These are phyloP conservation scores for Auricularia auricula-judae DNA, from an alignment of 768 basidiomycete species.

Conservation along the genomic window DNA sequence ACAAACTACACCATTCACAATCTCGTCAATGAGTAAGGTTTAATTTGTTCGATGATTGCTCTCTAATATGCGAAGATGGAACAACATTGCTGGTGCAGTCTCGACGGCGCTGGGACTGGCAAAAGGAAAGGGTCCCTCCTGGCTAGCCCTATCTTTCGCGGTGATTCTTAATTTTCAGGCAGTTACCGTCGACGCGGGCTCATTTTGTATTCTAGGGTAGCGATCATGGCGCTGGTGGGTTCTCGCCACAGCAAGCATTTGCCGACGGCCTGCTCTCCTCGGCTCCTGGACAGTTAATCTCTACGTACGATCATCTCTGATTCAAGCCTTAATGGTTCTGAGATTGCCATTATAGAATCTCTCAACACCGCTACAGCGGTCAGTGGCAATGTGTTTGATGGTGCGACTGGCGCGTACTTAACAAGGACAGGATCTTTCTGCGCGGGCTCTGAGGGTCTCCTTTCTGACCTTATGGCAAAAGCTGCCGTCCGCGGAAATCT, in stretches of 20 bases:
- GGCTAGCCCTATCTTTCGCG: background rate
- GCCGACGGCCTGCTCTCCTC: constrained; percentile 38
- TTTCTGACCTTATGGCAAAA: constrained; percentile 61
- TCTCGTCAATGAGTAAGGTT: constrained; percentile 37
- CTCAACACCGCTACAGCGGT: constrained; percentile 40
- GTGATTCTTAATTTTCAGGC: background rate
- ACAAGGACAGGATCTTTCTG: constrained; percentile 37
- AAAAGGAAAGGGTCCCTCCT: background rate
- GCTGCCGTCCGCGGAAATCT: constrained; percentile 45
- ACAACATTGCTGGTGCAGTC: background rate
- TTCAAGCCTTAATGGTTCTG: background rate
- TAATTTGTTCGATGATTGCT: background rate
- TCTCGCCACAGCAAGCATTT: constrained; percentile 54
- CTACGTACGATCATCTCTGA: constrained; percentile 29
- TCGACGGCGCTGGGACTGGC: background rate
- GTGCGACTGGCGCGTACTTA: background rate
- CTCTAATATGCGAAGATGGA: background rate
- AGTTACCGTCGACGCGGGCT: background rate
- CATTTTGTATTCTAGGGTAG: background rate
- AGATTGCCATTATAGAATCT: constrained; percentile 28
- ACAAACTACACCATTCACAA: constrained; percentile 28
- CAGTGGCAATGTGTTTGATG: background rate
- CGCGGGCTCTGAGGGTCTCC: constrained; percentile 35
- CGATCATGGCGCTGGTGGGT: constrained; percentile 15
- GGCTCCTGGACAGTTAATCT: constrained; percentile 37